These are phyloP conservation scores for Nymphaea thermarum DNA, from an alignment of 164 flowering plant genomes.

Conservation along the genomic window DNA sequence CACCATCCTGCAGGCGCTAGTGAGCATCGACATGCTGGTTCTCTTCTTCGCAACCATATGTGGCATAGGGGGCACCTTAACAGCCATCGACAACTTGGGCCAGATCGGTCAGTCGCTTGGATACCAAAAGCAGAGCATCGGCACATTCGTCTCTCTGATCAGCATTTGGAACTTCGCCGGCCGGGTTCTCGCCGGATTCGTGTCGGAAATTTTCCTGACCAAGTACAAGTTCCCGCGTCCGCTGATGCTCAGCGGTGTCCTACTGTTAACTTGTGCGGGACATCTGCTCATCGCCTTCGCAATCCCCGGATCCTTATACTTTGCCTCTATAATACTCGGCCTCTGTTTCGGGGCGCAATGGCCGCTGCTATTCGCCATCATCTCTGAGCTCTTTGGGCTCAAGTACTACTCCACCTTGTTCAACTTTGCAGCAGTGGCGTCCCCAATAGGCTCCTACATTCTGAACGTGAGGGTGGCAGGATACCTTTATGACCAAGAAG, in stretches of 20 bases:
- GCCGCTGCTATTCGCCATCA: constrained; percentile 41
- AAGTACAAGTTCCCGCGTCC: constrained; percentile 48
- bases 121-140: constrained; percentile 23
- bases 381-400: constrained; percentile 58
- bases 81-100: constrained; percentile 59
- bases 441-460: constrained; percentile 49
- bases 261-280: constrained; percentile 34
- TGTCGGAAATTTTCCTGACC: constrained; percentile 31
- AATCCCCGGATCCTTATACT: constrained; percentile 29
- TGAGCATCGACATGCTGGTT: constrained; percentile 48
- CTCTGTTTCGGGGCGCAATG: constrained; percentile 50
- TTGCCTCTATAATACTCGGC: constrained; percentile 46
- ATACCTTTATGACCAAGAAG: constrained; percentile 38
- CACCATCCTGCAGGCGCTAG: constrained; percentile 51
- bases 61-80: constrained; percentile 44
- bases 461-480: constrained; percentile 46
- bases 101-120: constrained; percentile 47
- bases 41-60: constrained; percentile 40
- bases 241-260: constrained; percentile 28
- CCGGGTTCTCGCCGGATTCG: constrained; percentile 35
- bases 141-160: constrained; percentile 49
- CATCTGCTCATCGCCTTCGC: constrained; percentile 50
- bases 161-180: constrained; percentile 63
- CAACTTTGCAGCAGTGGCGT: constrained; percentile 40
- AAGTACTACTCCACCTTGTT: constrained; percentile 54